These are phyloP conservation scores for Ustulina deusta DNA, from an alignment of 2,329 filamentous ascomycete genomes.

Conservation along the genomic window DNA sequence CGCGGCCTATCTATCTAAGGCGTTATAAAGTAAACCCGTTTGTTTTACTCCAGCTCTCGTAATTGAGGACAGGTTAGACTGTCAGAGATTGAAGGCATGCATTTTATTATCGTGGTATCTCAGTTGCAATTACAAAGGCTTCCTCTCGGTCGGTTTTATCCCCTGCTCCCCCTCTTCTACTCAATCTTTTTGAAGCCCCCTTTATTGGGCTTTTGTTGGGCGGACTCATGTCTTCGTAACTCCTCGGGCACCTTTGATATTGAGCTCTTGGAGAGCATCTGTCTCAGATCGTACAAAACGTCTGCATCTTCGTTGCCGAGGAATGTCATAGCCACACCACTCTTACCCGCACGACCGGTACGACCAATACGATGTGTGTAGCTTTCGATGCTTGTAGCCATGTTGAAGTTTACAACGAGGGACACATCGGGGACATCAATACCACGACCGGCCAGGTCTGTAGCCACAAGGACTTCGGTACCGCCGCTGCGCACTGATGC, in stretches of 20 bases:
- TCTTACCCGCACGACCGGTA: slow-evolving; percentile 97
- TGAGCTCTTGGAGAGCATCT: slow-evolving; percentile 92
- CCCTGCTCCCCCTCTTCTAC: slow-evolving; percentile 20
- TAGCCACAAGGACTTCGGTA: slow-evolving; percentile 92
- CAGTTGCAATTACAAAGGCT: slow-evolving; percentile 6
- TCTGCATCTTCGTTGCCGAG: slow-evolving; percentile 90
- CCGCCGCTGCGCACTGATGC: slow-evolving; percentile 83
- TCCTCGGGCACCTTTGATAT: slow-evolving; percentile 94
- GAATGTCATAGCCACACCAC: slow-evolving; percentile 95
- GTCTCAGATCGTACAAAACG: slow-evolving; percentile 92
- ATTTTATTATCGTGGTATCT: slow-evolving; percentile 33
- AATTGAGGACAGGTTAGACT: neutral
- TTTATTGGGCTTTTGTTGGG: slow-evolving; percentile 80
- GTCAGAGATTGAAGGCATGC: neutral
- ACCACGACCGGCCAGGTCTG: slow-evolving; percentile 94
- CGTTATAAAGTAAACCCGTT: too few relatives aligned
- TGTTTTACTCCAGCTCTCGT: too few relatives aligned
- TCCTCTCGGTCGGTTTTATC: neutral
- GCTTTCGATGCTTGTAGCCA: slow-evolving; percentile 90
- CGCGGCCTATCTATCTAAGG: neutral
- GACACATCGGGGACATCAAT: slow-evolving; percentile 96
- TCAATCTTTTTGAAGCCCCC: slow-evolving; percentile 49
- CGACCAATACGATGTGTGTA: slow-evolving; percentile 98
- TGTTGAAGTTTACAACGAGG: slow-evolving; percentile 98
- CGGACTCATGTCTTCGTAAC: slow-evolving; percentile 86